Conservation (phyloP, 2,329 filamentous ascomycete species). For the Aureobasidium mangrovei region DNA sequence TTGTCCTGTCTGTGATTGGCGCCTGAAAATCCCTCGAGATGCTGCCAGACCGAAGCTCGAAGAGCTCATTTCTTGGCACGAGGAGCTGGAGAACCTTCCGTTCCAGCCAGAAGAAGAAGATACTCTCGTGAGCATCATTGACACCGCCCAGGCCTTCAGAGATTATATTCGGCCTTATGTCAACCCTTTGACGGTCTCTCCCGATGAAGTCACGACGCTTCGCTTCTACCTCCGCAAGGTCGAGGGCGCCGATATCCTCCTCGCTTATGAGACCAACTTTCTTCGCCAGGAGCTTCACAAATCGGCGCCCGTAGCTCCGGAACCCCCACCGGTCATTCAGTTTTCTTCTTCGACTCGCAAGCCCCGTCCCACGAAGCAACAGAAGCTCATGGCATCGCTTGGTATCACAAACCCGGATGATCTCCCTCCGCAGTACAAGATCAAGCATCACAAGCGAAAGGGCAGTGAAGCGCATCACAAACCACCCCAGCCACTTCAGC, state of each 20-base stretch:
- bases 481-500: constrained; percentile 22
- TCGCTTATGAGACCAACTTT: constrained; percentile 93
- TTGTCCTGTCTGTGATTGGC: constrained; percentile 95
- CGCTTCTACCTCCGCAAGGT: constrained; percentile 96
- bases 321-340: constrained; percentile 76
- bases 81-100: constrained; percentile 69
- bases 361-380: constrained; percentile 89
- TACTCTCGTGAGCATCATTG: constrained; percentile 73
- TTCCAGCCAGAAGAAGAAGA: constrained; percentile 97
- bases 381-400: constrained; percentile 84
- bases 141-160: constrained; percentile 75
- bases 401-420: constrained; percentile 87
- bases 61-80: constrained; percentile 73
- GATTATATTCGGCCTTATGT: constrained; percentile 73
- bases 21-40: constrained; percentile 92
- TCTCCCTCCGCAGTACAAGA: constrained; percentile 70
- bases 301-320: constrained; percentile 82
- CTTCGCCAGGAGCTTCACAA: constrained; percentile 93
- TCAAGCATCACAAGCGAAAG: constrained; percentile 72
- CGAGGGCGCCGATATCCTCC: constrained; percentile 87
- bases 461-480: constrained; percentile 21
- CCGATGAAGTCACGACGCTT: constrained; percentile 79
- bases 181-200: constrained; percentile 64
- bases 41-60: constrained; percentile 92
- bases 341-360: constrained; percentile 88